These are phyloP conservation scores for Aspergillus awamori DNA, from an alignment of 2,329 filamentous ascomycete genomes.

Conservation along the genomic window DNA sequence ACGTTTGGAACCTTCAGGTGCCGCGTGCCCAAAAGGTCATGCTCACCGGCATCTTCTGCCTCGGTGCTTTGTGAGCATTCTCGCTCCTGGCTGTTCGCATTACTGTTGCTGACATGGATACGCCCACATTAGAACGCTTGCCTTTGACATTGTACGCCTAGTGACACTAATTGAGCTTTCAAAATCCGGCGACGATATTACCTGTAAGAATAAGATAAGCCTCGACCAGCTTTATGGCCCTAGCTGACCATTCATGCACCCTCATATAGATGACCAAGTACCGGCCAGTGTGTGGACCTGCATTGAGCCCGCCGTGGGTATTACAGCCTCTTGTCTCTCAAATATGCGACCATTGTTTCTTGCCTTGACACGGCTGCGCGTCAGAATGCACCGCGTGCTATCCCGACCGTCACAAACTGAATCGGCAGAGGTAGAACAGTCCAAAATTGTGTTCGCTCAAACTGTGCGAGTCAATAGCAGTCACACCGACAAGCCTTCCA, in stretches of 20 bases:
- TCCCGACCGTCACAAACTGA: not conserved
- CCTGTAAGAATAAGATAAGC: constrained; percentile 20
- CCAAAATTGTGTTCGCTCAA: not conserved
- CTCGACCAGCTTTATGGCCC: not conserved
- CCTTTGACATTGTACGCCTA: constrained; percentile 33
- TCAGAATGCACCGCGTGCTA: not conserved
- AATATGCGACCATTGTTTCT: constrained; percentile 34
- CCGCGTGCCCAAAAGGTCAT: constrained; percentile 25
- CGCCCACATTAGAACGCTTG: constrained; percentile 20
- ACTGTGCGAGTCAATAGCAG: not conserved
- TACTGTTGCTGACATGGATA: not conserved
- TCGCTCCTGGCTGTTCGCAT: not conserved
- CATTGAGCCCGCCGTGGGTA: constrained; percentile 34
- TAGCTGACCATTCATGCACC: not conserved
- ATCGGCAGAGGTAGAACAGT: not conserved
- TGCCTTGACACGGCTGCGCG: not conserved
- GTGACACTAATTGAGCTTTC: constrained; percentile 29
- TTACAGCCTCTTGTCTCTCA: constrained; percentile 31
- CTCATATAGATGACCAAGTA: constrained; percentile 29
- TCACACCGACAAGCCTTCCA: not conserved
- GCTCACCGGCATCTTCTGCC: constrained; percentile 31
- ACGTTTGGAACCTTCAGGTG: constrained; percentile 31
- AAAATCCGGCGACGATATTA: constrained; percentile 26
- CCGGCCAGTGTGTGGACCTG: constrained; percentile 34
- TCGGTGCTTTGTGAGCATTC: constrained; percentile 26